Conservation (phyloP, 441 rosid genomes). For the Dalechampia spathulata region DNA sequence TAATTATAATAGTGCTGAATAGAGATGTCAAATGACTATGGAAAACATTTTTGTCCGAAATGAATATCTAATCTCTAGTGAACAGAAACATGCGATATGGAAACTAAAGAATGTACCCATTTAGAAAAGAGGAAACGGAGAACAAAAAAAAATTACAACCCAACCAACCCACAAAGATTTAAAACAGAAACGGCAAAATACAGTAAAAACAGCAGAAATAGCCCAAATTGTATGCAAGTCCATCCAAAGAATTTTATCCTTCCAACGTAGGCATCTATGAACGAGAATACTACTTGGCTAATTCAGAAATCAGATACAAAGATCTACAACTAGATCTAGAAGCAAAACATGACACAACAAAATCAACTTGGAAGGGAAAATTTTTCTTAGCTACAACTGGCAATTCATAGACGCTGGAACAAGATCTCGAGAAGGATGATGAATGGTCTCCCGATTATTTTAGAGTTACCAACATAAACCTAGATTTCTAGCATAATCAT, state of each 20-base stretch:
- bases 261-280: no score
- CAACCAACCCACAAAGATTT: not conserved
- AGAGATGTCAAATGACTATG: not conserved
- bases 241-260: no score
- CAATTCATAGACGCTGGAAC: slow-evolving; percentile 6
- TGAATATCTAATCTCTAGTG: not conserved
- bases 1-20: not conserved
- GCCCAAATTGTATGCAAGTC: not conserved
- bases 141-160: not conserved
- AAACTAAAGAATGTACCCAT: not conserved
- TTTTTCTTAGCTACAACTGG: not conserved
- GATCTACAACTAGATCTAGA: not conserved
- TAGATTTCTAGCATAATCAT: not conserved
- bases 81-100: not conserved
- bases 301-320: not conserved
- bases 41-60: not conserved
- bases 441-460: not conserved
- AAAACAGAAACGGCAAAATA: not conserved
- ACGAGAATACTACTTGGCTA: not conserved
- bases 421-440: not conserved
- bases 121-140: not conserved
- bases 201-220: not conserved
- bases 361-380: not conserved
- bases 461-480: not conserved
- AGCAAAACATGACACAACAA: not conserved